Base-by-base conservation (phyloP, 2,329 filamentous ascomycete species). In the Ascochyta clinopodiicola region DNA sequence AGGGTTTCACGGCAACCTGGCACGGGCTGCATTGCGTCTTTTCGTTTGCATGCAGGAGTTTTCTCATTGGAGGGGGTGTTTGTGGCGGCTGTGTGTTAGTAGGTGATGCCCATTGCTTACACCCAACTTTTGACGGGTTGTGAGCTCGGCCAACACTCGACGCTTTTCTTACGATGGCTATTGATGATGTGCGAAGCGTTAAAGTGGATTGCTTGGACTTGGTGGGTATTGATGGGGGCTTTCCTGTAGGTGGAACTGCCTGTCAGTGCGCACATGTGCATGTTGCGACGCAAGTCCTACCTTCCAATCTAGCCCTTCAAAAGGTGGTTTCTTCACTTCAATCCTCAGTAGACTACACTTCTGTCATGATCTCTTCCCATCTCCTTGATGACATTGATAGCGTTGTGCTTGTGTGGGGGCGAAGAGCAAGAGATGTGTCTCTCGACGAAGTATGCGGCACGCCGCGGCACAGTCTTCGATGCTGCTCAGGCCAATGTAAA, bases 1-100 rank as follows among this genome's bases (percentile, higher is more conserved):
- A 62, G 57, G 51, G 62, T 63, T 61, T 49, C 59, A 60, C 47
- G 61, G 59, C 58, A 57, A 54, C 59, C 56, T 64, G 62, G 64
- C 64, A 64, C 67, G 56, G 60, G 61, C 54, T 68, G 61, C 56
- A 57, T 66, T 71, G 65, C 58, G 63, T 65, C 58, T 60, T 54
- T 61, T 60, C 25, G 56, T 65, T 65, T 74, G 72, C 72, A 74
- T 75, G 71, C 66, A 63, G 72, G 70, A 71, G 71, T 73, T 71
- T 54, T 51, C 63, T 68, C 53, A 64, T 69, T 64, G 54, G 53
- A 64, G 60, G 60, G 59, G 61, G 59, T 65, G 55, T 59, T 70
- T 67, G 59, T 54, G 57, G 57, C 59, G 61, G 61, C 56, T 66
- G 62, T 59, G 60, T 60, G 57, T 64, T 47, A 53, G 57, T 51